A percentile compares a stretch with the other conserved stretches of the same genome.
Evolutionary conservation across 1,284 basidiomycete species (phyloP).

Genomic region (Moesziomyces aphidis): DNA sequence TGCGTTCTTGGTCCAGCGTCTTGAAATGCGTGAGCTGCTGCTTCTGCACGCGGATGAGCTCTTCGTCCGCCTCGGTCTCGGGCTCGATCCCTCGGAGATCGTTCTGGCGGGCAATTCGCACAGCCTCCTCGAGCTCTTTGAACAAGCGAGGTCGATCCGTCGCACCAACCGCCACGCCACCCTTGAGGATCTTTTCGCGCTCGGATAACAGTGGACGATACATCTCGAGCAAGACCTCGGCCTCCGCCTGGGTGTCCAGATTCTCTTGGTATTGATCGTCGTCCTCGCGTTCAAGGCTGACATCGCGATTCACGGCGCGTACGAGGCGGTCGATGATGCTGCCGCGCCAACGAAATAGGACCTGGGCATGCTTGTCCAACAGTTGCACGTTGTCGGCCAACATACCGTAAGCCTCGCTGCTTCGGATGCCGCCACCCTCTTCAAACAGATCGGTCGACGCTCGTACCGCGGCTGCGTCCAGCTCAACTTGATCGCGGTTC

Average conservation of each 20-base stretch:
- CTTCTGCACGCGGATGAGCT: slow-evolving; percentile 43
- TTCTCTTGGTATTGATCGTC: slow-evolving; percentile 66
- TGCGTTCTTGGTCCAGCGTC: slow-evolving; percentile 50
- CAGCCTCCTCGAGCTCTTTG: slow-evolving; percentile 49
- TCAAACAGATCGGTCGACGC: slow-evolving; percentile 25
- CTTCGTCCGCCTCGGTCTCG: slow-evolving; percentile 40
- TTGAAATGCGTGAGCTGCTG: slow-evolving; percentile 58
- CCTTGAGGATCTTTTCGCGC: slow-evolving; percentile 59
- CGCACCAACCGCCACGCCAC: slow-evolving; percentile 51
- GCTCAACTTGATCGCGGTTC: slow-evolving; percentile 6
- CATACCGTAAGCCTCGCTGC: slow-evolving; percentile 9
- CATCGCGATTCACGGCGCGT: slow-evolving; percentile 61
- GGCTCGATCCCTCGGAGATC: slow-evolving; percentile 22
- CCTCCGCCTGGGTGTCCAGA: slow-evolving; percentile 63
- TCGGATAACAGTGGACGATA: slow-evolving; percentile 60
- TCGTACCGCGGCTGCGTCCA: slow-evolving; percentile 4
- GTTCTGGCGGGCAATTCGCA: slow-evolving; percentile 26
- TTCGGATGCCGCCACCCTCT: slow-evolving; percentile 29
- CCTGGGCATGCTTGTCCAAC: slow-evolving; percentile 51
- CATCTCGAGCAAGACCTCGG: slow-evolving; percentile 64
- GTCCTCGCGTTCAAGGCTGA: slow-evolving; percentile 56
- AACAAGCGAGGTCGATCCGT: slow-evolving; percentile 53
- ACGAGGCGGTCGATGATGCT: slow-evolving; percentile 46
- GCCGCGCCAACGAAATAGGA: slow-evolving; percentile 54
- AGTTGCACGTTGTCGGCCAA: slow-evolving; percentile 12